Evolutionary conservation across 192 early-diverging fungal species (phyloP), one percentile per base, ranked within the genome.

Genomic region (Coemansia sp.): DNA sequence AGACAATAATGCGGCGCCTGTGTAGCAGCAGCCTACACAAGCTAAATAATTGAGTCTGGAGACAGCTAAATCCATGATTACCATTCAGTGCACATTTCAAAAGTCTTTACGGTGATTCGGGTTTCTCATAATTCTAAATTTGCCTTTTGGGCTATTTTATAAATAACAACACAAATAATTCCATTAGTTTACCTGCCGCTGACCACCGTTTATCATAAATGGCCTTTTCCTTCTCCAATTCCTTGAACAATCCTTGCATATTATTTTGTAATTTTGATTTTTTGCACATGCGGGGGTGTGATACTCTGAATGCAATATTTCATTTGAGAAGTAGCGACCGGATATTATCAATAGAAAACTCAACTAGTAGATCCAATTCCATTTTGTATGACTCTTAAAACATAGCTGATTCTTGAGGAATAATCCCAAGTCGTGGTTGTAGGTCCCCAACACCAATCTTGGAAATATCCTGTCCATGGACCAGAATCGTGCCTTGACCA

Each of bases 351-450:
- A 93, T 91, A 31, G 81, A 65, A 54, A 87, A 84, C 62, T 90
- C 78, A 22, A 76, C 70, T 55, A 92, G 84, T 0, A 91, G 93
- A 60, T 97, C 93, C 64, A 95, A 63, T 65, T 94, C 93, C 32
- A 81, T 82, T 6, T 94, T 78, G 27, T 93, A 70, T 10, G 87
- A 84, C 9, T 87, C 87, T 25, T 69, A 72, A 41, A 92, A 87
- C 49, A 91, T 53, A 4, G 86, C 81, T 16, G 89, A 84, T 54
- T 92, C 90, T 68, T 92, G 90, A 24, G 91, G 89, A 70, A 82
- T 48, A 76, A 64, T 64, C 7, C 62, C 73, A 0, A 76, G 30
- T 19, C 60, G 47, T 26, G 73, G 31, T 12, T 94, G 81, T 26
- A 95, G 68, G 22, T 69, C 67, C 1, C 82, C 78, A n/a, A 94